Percentiles rank a stretch among this genome's conserved stretches.
These are phyloP conservation scores for Typha latifolia DNA, from an alignment of 176 grass and related monocot genomes.

Conservation along the genomic window DNA sequence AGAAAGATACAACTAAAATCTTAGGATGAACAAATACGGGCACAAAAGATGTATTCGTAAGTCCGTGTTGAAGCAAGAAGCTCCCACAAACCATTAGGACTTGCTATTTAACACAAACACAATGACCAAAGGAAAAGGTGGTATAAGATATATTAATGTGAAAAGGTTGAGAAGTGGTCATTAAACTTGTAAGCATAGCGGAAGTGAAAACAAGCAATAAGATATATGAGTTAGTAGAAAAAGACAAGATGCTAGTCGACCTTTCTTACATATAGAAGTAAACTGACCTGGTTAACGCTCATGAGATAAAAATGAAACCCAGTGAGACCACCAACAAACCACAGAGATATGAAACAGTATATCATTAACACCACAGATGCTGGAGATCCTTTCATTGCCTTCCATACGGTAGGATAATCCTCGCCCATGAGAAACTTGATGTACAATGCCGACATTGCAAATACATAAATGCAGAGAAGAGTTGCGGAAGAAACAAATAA, in stretches of 20 bases:
- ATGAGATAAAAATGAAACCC: slow-evolving; percentile 98
- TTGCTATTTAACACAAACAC: too few relatives aligned
- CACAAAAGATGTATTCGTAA: too few relatives aligned
- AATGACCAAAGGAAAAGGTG: too few relatives aligned
- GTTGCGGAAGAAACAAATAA: slow-evolving; percentile 86
- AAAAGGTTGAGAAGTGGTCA: too few relatives aligned
- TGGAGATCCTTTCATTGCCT: slow-evolving; percentile 83
- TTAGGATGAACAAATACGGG: too few relatives aligned
- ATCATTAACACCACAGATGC: slow-evolving; percentile 76
- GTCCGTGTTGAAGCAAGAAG: too few relatives aligned
- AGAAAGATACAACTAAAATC: too few relatives aligned
- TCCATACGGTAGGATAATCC: slow-evolving; percentile 91
- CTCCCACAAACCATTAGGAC: too few relatives aligned
- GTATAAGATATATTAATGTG: too few relatives aligned
- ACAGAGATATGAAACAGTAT: slow-evolving; percentile 88
- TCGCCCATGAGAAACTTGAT: slow-evolving; percentile 84
- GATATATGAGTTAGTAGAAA: slow-evolving; percentile 1
- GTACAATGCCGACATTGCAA: slow-evolving; percentile 84
- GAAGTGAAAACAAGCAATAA: not conserved
- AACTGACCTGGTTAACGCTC: slow-evolving; percentile 71
- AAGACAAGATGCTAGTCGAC: slow-evolving; percentile 1
- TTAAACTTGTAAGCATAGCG: not conserved
- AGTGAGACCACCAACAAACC: slow-evolving; percentile 96
- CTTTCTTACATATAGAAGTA: slow-evolving; percentile 11
- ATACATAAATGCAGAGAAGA: slow-evolving; percentile 93